Conservation (phyloP, 83 land plant genomes). For the Diphasiastrum complanatum region DNA sequence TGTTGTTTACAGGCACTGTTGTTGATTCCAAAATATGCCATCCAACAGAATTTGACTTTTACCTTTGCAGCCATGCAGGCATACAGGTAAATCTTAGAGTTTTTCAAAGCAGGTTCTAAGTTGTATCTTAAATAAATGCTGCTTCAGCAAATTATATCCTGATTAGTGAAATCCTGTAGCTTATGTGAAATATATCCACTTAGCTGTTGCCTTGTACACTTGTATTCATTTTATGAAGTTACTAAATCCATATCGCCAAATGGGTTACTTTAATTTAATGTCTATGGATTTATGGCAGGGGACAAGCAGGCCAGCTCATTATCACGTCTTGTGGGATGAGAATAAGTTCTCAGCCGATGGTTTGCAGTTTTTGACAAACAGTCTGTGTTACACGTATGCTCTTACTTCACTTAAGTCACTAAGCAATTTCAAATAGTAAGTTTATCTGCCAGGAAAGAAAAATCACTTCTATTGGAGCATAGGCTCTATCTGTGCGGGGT, state of each 20-base stretch:
- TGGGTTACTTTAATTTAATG: neutral
- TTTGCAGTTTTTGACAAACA: constrained; percentile 9
- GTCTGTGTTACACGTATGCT: constrained; percentile 14
- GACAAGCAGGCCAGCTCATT: constrained; percentile 20
- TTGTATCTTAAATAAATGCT: neutral
- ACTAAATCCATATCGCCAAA: too few species aligned
- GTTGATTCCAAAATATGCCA: constrained; percentile 33
- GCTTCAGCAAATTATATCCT: neutral
- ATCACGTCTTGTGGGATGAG: constrained; percentile 19
- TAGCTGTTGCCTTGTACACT: too few species aligned
- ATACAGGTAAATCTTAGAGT: constrained; percentile 11
- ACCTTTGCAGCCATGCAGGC: constrained; percentile 35
- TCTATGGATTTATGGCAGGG: constrained; percentile 3
- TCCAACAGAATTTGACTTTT: constrained; percentile 33
- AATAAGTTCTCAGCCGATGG: constrained; percentile 8
- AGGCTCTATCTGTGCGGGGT: too few species aligned
- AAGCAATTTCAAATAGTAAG: too few species aligned
- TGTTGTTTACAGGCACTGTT: constrained; percentile 26
- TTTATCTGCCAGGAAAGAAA: too few species aligned
- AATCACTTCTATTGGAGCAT: too few species aligned
- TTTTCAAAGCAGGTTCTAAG: neutral
- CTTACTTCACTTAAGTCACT: neutral
- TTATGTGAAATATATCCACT: too few species aligned
- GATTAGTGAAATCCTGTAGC: neutral
- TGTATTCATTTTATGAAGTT: neutral